A percentile compares a stretch with the other conserved stretches of the same genome.
Evolutionary conservation across 1,139 yeast species (phyloP).

Genomic region (Saccharomyces pastorianus): DNA sequence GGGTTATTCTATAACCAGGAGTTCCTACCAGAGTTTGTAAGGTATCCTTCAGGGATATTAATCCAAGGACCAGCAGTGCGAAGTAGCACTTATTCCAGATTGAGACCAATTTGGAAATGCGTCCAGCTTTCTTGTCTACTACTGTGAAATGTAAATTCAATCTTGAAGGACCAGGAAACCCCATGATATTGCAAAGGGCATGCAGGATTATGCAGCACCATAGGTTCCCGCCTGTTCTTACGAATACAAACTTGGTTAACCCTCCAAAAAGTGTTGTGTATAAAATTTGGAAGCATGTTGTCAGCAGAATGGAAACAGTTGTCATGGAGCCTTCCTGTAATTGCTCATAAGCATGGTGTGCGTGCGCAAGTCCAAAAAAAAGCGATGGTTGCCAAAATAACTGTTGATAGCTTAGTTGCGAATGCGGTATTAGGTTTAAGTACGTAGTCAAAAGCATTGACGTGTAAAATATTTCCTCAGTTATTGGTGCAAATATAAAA

Average conservation of each 20-base stretch:
- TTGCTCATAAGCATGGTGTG: constrained; percentile 70
- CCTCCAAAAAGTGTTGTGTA: constrained; percentile 81
- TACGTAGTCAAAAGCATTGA: constrained; percentile 42
- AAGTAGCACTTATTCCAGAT: constrained; percentile 22
- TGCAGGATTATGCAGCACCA: constrained; percentile 65
- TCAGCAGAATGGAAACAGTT: constrained; percentile 33
- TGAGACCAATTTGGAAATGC: constrained; percentile 7
- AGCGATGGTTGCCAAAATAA: constrained; percentile 49
- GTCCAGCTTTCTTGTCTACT: constrained; percentile 5
- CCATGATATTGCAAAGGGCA: constrained; percentile 66
- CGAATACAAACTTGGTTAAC: constrained; percentile 55
- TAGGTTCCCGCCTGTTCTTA: constrained; percentile 43
- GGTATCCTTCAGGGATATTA: constrained; percentile 14
- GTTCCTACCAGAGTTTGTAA: background rate
- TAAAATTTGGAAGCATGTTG: constrained; percentile 48
- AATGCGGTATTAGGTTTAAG: constrained; percentile 33
- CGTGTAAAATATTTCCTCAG: constrained; percentile 81
- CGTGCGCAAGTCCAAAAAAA: constrained; percentile 83
- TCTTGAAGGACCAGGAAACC: constrained; percentile 48
- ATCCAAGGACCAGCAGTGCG: constrained; percentile 14
- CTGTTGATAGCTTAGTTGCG: constrained; percentile 21
- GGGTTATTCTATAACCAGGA: background rate
- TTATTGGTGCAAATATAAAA: constrained; percentile 69
- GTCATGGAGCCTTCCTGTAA: constrained; percentile 31
- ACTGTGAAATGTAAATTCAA: constrained; percentile 14